These are phyloP conservation scores for Penicillium taxi DNA, from an alignment of 495 filamentous ascomycete genomes.

Conservation along the genomic window DNA sequence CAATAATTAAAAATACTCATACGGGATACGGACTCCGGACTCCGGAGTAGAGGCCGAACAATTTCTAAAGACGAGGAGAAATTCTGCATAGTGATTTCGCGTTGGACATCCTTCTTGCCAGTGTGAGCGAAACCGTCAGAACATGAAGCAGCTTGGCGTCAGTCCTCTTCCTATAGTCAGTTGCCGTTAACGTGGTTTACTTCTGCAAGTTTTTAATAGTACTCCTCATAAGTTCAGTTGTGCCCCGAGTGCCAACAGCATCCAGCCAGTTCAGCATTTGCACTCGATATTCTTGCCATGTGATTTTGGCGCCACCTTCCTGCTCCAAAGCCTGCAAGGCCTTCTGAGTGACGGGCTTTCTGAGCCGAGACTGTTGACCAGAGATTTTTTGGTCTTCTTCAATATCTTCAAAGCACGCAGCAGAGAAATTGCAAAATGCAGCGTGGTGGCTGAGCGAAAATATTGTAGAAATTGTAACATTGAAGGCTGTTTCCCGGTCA, in stretches of 20 bases:
- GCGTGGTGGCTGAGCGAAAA: conserved; percentile 68
- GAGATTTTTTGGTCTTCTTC: conserved; percentile 53
- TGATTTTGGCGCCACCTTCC: conserved; percentile 60
- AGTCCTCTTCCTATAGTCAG: too few species aligned
- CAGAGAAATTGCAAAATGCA: conserved; percentile 55
- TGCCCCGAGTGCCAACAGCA: conserved; percentile 53
- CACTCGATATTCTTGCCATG: conserved; percentile 67
- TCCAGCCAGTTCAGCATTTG: conserved; percentile 68
- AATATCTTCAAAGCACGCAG: conserved; percentile 52
- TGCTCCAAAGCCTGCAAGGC: conserved; percentile 53
- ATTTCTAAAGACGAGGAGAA: too few species aligned
- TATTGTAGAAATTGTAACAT: conserved; percentile 42
- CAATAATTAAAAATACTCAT: too few species aligned
- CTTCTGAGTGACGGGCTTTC: conserved; percentile 68
- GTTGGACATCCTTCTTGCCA: too few species aligned
- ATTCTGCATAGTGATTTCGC: too few species aligned
- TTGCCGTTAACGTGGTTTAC: conserved; percentile 18
- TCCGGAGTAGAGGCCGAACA: too few species aligned
- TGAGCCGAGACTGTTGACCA: conserved; percentile 47
- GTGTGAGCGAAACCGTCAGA: too few species aligned
- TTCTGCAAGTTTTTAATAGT: conserved; percentile 67
- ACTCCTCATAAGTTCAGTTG: conserved; percentile 68
- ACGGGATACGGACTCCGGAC: too few species aligned
- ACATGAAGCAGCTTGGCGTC: too few species aligned
- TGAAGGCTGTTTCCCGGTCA: conserved; percentile 34